These are phyloP conservation scores for Prunus armeniaca DNA, from an alignment of 306 rosid species.

Conservation along the genomic window DNA sequence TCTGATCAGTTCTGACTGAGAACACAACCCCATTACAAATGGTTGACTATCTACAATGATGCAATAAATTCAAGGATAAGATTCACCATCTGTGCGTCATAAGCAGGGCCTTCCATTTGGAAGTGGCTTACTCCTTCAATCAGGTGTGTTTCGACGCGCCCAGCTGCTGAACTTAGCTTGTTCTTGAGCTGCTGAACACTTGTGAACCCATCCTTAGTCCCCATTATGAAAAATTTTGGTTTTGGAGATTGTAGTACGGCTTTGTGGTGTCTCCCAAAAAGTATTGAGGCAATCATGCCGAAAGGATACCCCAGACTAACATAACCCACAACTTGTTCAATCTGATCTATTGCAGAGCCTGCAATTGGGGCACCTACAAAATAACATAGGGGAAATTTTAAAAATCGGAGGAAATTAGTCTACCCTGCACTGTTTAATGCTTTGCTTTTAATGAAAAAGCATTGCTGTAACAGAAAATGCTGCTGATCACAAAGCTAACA, in stretches of 20 bases:
- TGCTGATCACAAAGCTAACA: not conserved
- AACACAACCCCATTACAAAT: constrained; percentile 6
- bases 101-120: constrained; percentile 90
- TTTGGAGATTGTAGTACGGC: constrained; percentile 63
- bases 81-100: constrained; percentile 76
- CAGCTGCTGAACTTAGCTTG: constrained; percentile 66
- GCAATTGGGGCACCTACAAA: constrained; percentile 88
- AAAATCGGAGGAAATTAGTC: not conserved
- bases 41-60: constrained; percentile 41
- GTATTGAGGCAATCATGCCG: constrained; percentile 81
- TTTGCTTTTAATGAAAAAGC: not conserved
- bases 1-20: constrained; percentile 1
- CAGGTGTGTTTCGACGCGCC: constrained; percentile 62
- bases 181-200: constrained; percentile 72
- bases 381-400: not conserved
- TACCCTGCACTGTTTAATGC: not conserved
- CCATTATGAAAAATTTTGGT: constrained; percentile 89
- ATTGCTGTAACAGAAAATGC: no score
- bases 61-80: constrained; percentile 49
- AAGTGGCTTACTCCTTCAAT: constrained; percentile 83
- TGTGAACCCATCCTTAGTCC: constrained; percentile 85
- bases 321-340: constrained; percentile 79
- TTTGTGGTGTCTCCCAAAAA: constrained; percentile 85
- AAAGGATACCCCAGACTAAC: constrained; percentile 92
- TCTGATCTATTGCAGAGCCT: constrained; percentile 85